A percentile compares a stretch with the other conserved stretches of the same genome.
phyloP scores from a whole-genome alignment of 805 yeast genomes.

The Suhomyces tanzawaensis region DNA sequence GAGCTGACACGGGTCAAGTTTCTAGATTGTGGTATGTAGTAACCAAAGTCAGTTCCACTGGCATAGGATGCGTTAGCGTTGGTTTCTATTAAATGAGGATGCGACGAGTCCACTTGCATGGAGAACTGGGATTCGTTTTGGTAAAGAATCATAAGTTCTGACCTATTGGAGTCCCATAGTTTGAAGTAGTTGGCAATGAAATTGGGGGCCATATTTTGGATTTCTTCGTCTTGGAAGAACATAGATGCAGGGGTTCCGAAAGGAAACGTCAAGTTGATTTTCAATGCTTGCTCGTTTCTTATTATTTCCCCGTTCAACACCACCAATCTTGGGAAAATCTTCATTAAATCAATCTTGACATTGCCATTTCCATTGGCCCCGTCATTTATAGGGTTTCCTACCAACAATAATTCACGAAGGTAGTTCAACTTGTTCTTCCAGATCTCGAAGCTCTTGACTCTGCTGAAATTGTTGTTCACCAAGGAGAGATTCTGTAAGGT shows the following conservation, averaged over 20 bases:
- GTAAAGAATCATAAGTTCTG: constrained; percentile 68
- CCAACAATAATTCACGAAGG: constrained; percentile 73
- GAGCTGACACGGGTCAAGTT: constrained; percentile 65
- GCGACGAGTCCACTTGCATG: constrained; percentile 66
- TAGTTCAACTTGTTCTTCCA: constrained; percentile 75
- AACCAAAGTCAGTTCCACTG: constrained; percentile 47
- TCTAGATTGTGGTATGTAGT: constrained; percentile 71
- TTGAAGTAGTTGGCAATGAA: constrained; percentile 74
- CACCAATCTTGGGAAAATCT: constrained; percentile 74
- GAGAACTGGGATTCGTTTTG: constrained; percentile 86
- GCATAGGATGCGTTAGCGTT: constrained; percentile 7
- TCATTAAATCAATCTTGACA: constrained; percentile 61
- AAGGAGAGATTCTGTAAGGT: constrained; percentile 73
- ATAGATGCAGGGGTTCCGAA: constrained; percentile 53
- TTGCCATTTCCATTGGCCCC: constrained; percentile 4
- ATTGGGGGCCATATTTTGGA: constrained; percentile 69
- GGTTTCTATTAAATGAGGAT: constrained; percentile 45
- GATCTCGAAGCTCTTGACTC: constrained; percentile 58
- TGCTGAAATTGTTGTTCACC: constrained; percentile 67
- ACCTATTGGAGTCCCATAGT: constrained; percentile 78
- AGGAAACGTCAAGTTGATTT: constrained; percentile 53
- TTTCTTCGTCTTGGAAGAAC: constrained; percentile 77
- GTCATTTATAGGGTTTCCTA: constrained; percentile 72
- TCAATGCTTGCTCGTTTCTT: constrained; percentile 67
- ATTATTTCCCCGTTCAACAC: constrained; percentile 76